Conservation (phyloP, 768 basidiomycete species). For the Fomitopsis serialis region DNA sequence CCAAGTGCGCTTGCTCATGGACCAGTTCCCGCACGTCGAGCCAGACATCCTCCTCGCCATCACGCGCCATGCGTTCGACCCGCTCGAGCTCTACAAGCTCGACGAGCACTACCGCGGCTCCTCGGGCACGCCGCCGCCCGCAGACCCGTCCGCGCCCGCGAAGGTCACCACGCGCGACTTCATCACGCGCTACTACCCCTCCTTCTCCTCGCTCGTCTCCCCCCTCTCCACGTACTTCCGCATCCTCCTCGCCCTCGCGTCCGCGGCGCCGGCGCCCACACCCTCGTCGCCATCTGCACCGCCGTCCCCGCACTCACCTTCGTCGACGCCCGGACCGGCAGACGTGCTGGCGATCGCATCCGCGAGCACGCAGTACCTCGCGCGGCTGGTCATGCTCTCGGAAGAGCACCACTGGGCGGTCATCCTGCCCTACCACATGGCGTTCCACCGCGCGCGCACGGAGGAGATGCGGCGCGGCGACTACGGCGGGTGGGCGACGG, state of each 20-base stretch:
- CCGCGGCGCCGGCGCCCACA: neutral
- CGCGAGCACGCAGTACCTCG: neutral
- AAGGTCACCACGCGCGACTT: neutral
- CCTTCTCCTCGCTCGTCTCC: neutral
- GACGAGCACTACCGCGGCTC: neutral
- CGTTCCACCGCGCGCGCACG: neutral
- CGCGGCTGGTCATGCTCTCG: neutral
- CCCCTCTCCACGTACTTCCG: conserved; percentile 1
- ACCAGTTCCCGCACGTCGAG: conserved; percentile 4
- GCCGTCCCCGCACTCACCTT: neutral
- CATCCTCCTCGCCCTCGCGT: conserved; percentile 2
- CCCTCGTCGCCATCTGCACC: neutral
- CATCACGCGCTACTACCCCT: conserved; percentile 2
- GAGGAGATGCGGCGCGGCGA: conserved; percentile 1
- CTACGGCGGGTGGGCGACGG: neutral
- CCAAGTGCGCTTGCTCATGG: neutral
- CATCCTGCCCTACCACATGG: conserved; percentile 1
- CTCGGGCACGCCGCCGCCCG: neutral
- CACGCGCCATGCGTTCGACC: neutral
- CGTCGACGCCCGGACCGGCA: neutral
- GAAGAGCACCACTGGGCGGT: conserved; percentile 1
- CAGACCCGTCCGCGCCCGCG: neutral
- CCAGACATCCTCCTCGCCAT: conserved; percentile 3
- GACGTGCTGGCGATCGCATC: neutral
- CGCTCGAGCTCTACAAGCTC: conserved; percentile 4